Evolutionary conservation across 129 eudicot genomes (phyloP).

Genomic region (Dittrichia graveolens): DNA sequence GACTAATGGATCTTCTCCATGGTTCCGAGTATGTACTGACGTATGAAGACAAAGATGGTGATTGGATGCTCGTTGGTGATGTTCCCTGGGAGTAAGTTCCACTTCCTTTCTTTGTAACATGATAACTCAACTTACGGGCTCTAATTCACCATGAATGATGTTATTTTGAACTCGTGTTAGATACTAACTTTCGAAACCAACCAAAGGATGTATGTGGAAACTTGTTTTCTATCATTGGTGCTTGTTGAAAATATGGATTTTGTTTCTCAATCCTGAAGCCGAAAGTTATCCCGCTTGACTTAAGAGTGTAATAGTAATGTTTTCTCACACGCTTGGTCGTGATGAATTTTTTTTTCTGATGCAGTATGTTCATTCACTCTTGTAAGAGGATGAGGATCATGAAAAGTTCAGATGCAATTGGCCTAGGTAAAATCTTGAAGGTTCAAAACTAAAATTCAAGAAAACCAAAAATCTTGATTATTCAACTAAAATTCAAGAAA

Average conservation of each 20-base stretch:
- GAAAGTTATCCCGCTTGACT: not conserved
- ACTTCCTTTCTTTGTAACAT: not conserved
- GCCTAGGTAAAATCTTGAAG: constrained; percentile 46
- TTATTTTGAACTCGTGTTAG: not conserved
- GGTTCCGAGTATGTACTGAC: constrained; percentile 67
- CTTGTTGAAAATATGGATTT: constrained; percentile 6
- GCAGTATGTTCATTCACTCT: constrained; percentile 67
- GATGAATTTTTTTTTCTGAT: constrained; percentile 12
- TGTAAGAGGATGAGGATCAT: constrained; percentile 79
- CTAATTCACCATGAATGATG: not conserved
- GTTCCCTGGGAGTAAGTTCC: constrained; percentile 80
- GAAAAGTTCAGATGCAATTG: constrained; percentile 73
- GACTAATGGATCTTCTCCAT: constrained; percentile 50
- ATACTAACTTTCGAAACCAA: not conserved
- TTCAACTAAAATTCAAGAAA: no score
- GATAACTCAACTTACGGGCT: not conserved
- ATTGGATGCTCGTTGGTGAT: constrained; percentile 84
- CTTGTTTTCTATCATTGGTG: not conserved
- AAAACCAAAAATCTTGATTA: not conserved
- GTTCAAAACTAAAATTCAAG: constrained; percentile 7
- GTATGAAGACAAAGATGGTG: constrained; percentile 78
- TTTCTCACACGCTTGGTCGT: not conserved
- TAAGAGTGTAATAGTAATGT: constrained; percentile 1
- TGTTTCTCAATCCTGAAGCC: not conserved
- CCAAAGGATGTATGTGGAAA: not conserved